Evolutionary conservation across 2,329 filamentous ascomycete species (phyloP), one percentile per base, ranked within the genome.

Genomic region (Trichophyton mentagrophytes): DNA sequence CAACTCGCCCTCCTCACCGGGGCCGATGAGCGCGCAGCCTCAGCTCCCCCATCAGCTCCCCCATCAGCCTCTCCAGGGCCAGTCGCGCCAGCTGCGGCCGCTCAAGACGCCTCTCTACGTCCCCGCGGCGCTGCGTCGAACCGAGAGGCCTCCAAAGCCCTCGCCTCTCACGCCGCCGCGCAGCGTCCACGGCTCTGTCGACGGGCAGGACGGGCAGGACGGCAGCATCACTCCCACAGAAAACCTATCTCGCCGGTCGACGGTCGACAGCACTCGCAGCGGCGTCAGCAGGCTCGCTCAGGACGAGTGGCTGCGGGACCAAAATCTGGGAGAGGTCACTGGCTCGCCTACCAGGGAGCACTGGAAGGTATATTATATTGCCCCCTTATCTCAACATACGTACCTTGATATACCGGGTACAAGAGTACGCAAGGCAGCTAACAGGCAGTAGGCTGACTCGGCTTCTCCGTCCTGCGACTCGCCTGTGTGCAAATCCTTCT

Each of bases 91-190:
- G 71, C 72, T 85, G 62, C 80, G 82, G 60, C 81, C 81, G 22
- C 78, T 79, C 57, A 83, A 84, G 70, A 78, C 79, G 22, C 82
- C 83, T 36, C 76, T 85, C 58, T 85, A 85, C 68, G 79, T 85
- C 22, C 84, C 84, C 25, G 84, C 84, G 9, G 83, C 80, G 6
- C 73, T 86, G 64, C 78, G 84, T 60, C 83, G 80, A 59, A 85
- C 82, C 33, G 80, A 85, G 70, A 76, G 78, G 61, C 77, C 79
- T 13, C 69, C 72, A 57, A 76, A 72, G 59, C 65, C 72, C 0
- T 74, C 76, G 65, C 71, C 77, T 61, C 74, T 73, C 61, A 79
- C 77, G 5, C 78, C 78, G 17, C 77, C 80, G 1, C 76, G 77
- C 63, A 83, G 81, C 65, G 76, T 80, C 36, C 79, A 81, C 66